phyloP scores from a whole-genome alignment of 2,329 filamentous ascomycete species.

The Ceratocystiopsis sp. region DNA sequence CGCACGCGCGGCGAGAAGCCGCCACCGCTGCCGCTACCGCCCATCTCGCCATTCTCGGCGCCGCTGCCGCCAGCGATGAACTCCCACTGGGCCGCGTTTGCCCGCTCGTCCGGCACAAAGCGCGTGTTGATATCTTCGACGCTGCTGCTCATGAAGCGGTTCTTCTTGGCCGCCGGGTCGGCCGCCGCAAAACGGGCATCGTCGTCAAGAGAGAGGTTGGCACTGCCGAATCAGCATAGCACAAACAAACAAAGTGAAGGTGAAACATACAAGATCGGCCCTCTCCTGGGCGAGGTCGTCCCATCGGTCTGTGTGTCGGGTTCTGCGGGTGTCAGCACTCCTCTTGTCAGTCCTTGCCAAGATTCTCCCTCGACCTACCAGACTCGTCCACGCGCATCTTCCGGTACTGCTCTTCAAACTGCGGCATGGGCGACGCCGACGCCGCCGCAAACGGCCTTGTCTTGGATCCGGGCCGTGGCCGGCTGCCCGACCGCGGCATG shows the following conservation, averaged over 20 bases:
- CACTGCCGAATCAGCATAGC: constrained; percentile 24
- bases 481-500: constrained; percentile 1
- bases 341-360: too few relatives aligned
- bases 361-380: not conserved
- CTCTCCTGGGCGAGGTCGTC: not conserved
- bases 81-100: constrained; percentile 23
- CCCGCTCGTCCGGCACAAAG: constrained; percentile 33
- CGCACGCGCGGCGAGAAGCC: constrained; percentile 17
- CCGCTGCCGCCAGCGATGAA: constrained; percentile 32
- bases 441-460: not conserved
- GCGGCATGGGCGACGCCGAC: constrained; percentile 4
- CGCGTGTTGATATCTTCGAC: constrained; percentile 45
- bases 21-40: too few relatives aligned
- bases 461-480: constrained; percentile 1
- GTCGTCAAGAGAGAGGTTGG: constrained; percentile 29
- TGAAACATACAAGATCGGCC: not conserved
- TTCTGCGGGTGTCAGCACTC: not conserved
- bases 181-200: constrained; percentile 15
- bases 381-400: constrained; percentile 1
- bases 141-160: constrained; percentile 29
- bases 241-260: not conserved
- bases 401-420: constrained; percentile 8
- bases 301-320: too few relatives aligned
- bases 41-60: constrained; percentile 13
- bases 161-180: constrained; percentile 1